Evolutionary conservation across 1,284 basidiomycete genomes (phyloP), one percentile per base, ranked within the genome.

Genomic region (Blastosporella zonata): DNA sequence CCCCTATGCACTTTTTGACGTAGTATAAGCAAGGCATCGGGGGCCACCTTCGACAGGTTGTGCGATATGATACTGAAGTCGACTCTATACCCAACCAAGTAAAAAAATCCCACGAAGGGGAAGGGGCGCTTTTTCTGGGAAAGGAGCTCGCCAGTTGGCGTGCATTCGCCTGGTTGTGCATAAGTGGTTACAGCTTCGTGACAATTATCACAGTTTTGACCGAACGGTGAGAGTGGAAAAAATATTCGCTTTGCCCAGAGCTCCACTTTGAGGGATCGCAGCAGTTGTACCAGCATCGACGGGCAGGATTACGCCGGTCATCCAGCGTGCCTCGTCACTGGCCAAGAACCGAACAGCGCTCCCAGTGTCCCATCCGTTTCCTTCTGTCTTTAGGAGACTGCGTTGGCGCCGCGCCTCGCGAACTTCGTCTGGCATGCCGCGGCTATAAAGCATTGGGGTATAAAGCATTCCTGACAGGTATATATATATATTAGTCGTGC

Each of bases 261-360:
- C 46, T 22, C 46, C 46, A 8, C 36, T 28, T 28, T 48, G 49
- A 7, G 48, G 43, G 21, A 55, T 47, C 9, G 54, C 65, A 23
- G 68, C 64, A 2, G 68, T 70, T 6, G 64, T 54, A 0, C 69
- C 70, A n/a, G 68, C 70, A 54, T 71, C 69, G 23, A 72, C 70
- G 7, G 69, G 66, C 15, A 71, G 55, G 22, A 64, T 61, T n/a
- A 62, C 59, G 1, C 69, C 70, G 0, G 69, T 71, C 42, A 71
- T 68, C 69, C 69, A 72, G 13, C 70, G 60, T 18, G 70, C 67
- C 40, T 71, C 63, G 35, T 71, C 67, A 27, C 68, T 67, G 0
- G 66, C 68, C 37, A 72, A 49, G 52, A 70, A 72, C 22, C 67
- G 58, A 9, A 70, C 66, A 10, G 68, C 67, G 43, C 61, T 53